phyloP scores from a whole-genome alignment of 306 rosid genomes.

The cucumber (Cucumis sativus) region Cucumber_9930_V3 NC_026659.2:27179001-27179500 shows the following conservation, averaged over 20 bases:
- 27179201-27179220: constrained; percentile 79
- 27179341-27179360: neutral
- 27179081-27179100: constrained; percentile 94
- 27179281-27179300: neutral
- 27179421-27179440: neutral
- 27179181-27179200: constrained; percentile 70
- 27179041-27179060: constrained; percentile 90
- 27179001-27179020: constrained; percentile 79
- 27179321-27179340: neutral
- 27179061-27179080: constrained; percentile 73
- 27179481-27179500: neutral
- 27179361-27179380: neutral
- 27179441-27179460: neutral
- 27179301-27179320: neutral
- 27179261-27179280: neutral
- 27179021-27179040: constrained; percentile 90
- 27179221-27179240: neutral
- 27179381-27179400: neutral
- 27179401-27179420: neutral
- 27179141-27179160: constrained; percentile 92
- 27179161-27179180: constrained; percentile 85
- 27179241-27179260: neutral
- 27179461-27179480: neutral
- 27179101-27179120: constrained; percentile 68
- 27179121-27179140: constrained; percentile 72